Evolutionary conservation across 495 filamentous ascomycete species (phyloP).

Genomic region (Penicillium malachiteum): DNA sequence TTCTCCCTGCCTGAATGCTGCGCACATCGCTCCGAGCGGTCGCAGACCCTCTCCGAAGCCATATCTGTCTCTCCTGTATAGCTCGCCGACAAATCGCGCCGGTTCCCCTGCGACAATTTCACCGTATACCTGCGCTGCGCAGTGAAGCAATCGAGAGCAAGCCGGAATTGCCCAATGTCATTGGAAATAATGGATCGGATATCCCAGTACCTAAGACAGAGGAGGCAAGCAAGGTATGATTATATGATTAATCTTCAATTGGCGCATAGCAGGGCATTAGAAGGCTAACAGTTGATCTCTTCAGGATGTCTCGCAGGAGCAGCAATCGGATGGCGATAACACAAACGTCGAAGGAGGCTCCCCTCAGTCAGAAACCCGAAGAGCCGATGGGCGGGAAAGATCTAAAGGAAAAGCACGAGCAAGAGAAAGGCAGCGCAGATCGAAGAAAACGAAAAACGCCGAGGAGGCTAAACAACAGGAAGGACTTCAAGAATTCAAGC

Average conservation of each 20-base stretch:
- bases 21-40: conserved; percentile 41
- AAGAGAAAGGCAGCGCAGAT: too few relatives aligned
- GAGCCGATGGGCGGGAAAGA: too few relatives aligned
- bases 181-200: neutral
- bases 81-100: conserved; percentile 24
- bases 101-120: conserved; percentile 30
- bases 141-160: conserved; percentile 3
- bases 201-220: neutral
- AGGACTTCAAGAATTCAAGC: too few relatives aligned
- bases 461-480: too few relatives aligned
- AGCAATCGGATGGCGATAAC: too few relatives aligned
- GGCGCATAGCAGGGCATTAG: neutral
- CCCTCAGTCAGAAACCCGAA: too few relatives aligned
- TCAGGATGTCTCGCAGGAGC: neutral
- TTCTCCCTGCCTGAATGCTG: conserved; percentile 35
- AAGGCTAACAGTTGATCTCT: neutral
- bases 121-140: conserved; percentile 18
- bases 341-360: too few relatives aligned
- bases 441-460: too few relatives aligned
- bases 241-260: neutral
- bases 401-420: too few relatives aligned
- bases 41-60: conserved; percentile 36
- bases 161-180: neutral
- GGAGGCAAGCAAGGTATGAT: neutral
- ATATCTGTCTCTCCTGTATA: conserved; percentile 42